These are phyloP conservation scores for Citeromyces nyonsensis DNA, from an alignment of 805 yeast species.

Conservation along the genomic window DNA sequence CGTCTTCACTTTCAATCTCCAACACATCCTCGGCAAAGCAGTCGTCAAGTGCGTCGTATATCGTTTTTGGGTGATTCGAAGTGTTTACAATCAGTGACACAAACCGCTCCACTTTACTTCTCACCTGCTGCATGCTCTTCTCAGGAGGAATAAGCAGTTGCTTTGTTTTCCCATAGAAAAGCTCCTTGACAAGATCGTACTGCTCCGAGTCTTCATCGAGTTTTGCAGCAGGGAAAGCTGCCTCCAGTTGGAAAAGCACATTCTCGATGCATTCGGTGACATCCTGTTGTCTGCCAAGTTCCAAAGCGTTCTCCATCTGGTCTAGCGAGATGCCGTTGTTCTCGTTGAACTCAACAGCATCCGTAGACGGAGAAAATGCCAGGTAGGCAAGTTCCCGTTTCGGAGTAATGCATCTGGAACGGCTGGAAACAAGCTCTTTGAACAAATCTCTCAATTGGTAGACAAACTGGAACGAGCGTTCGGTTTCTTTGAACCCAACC, in stretches of 20 bases:
- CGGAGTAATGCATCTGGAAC: constrained; percentile 59
- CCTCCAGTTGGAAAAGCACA: constrained; percentile 80
- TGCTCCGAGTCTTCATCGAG: constrained; percentile 72
- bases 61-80: constrained; percentile 75
- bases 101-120: constrained; percentile 59
- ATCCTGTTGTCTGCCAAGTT: constrained; percentile 88
- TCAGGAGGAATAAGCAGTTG: constrained; percentile 52
- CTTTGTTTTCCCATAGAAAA: constrained; percentile 77
- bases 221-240: constrained; percentile 57
- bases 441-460: constrained; percentile 59
- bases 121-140: constrained; percentile 14
- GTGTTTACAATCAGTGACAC: constrained; percentile 73
- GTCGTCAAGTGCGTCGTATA: constrained; percentile 82
- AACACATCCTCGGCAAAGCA: constrained; percentile 67
- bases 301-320: constrained; percentile 61
- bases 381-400: constrained; percentile 73
- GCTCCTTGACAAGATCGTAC: constrained; percentile 57
- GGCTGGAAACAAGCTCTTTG: constrained; percentile 48
- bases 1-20: constrained; percentile 55
- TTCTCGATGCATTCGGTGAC: constrained; percentile 95
- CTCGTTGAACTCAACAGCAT: constrained; percentile 41
- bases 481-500: constrained; percentile 66
- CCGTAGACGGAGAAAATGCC: constrained; percentile 64
- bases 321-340: constrained; percentile 13
- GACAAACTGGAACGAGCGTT: constrained; percentile 71